Conservation (phyloP, 805 yeast species). For the Myxozyma mucilagina region DNA sequence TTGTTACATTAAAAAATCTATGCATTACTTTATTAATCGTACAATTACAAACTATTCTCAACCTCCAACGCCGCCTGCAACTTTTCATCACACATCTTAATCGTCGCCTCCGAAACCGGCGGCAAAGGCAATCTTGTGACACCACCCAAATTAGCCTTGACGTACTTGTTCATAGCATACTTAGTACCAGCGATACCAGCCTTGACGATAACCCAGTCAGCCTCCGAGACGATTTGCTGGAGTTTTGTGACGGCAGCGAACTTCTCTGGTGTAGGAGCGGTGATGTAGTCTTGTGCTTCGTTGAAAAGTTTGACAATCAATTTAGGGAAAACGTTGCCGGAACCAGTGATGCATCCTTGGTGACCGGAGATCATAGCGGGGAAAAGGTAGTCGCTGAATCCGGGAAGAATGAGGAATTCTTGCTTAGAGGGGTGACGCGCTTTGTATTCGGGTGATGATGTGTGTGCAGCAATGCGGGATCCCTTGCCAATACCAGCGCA, state of each 20-base stretch:
- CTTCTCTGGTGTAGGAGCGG: constrained; percentile 29
- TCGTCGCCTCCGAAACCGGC: constrained; percentile 18
- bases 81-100: constrained; percentile 8
- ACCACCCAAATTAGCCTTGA: constrained; percentile 28
- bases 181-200: constrained; percentile 33
- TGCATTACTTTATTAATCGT: too few relatives aligned
- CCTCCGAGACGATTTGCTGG: constrained; percentile 48
- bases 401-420: constrained; percentile 50
- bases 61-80: constrained; percentile 15
- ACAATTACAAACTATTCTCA: constrained; percentile 16
- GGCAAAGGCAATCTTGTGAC: constrained; percentile 26
- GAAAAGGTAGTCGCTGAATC: constrained; percentile 53
- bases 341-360: constrained; percentile 56
- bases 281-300: constrained; percentile 14
- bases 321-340: constrained; percentile 56
- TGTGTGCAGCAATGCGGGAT: constrained; percentile 46
- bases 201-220: constrained; percentile 43
- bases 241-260: constrained; percentile 45
- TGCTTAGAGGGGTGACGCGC: constrained; percentile 35
- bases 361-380: constrained; percentile 52
- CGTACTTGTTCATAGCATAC: constrained; percentile 27
- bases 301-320: constrained; percentile 44
- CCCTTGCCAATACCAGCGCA: constrained; percentile 50
- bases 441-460: constrained; percentile 41
- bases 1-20: too few relatives aligned